Base-by-base conservation (phyloP, 2,329 filamentous ascomycete genomes). In the Helicocarpus griseus region DNA sequence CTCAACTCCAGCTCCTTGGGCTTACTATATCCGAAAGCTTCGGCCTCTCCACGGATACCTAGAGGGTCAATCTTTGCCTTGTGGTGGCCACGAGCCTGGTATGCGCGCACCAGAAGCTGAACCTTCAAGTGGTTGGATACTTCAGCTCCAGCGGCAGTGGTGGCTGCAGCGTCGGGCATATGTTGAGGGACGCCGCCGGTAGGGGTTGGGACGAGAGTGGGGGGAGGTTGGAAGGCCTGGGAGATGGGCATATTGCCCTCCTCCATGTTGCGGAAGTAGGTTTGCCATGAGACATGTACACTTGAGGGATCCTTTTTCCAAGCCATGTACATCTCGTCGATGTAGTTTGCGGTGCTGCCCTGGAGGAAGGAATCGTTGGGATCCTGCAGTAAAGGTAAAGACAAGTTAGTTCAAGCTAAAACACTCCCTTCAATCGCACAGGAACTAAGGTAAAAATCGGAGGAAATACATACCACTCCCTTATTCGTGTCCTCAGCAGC, bases 191-290 rank as follows among this genome's bases (percentile, higher is more conserved):
- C 82, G 61, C 86, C 87, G 56, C 87, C 88, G 41, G 85, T 83
- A 49, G 89, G 85, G 60, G 82, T 81, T 51, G 90, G 88, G 48
- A 97, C 85, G 60, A 98, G 82, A 61, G 87, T 95, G 14, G 93
- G 93, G 44, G 93, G 93, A 59, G 93, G 90, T 59, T 89, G 89
- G 77, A 98, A 98, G 61, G 93, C 93, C 73, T 95, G 87, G 57
- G 91, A 93, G 68, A 95, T 89, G 67, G 91, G 91, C 89, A 98
- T 97, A 65, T 93, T 87, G 69, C 93, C 93, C 60, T 83, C 87
- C 77, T 98, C 93, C 87, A 98, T 96, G 76, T 98, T 98, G 76
- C 85, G 88, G 81, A 98, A 98, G 80, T 98, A 98, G 68, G 94
- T 85, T 76, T 95, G 91, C 93, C 93, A 98, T 69, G 93, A 98